Base-by-base conservation (phyloP, 2,329 filamentous ascomycete genomes). In the Triangularia setosa region DNA sequence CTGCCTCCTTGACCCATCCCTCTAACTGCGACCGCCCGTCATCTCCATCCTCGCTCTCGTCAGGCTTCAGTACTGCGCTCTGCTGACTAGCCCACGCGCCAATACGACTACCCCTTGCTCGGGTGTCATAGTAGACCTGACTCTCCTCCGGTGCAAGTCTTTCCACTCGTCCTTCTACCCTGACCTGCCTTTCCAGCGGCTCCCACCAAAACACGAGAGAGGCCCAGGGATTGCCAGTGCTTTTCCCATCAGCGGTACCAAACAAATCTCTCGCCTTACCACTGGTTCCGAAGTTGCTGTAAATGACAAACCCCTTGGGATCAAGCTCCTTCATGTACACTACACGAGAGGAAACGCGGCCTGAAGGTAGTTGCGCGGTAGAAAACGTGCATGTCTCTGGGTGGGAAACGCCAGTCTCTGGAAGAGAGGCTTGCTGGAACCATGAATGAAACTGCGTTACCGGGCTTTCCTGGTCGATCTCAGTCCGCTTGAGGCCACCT, bases 301-400 rank as follows among this genome's bases (percentile, higher is more conserved):
- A 99, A 58, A 99, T 83, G 53, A 98, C 92, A 78, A 96, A 99
- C 16, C 93, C 93, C 4, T 77, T 72, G 61, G 81, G 77, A 76
- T 98, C 93, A 24, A 98, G 87, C 81, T 98, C 95, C 79, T 99
- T 99, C 69, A 99, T 84, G 79, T 98, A 99, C 40, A 99, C 92
- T 70, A 92, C 84, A 65, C 95, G 91, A 3, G 91, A 89, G 56
- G 88, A 92, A 21, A 98, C 90, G 56, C 90, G 88, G 66, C 95
- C 95, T 0, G 87, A 90, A 1, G 94, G 94, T 4, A 98, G 84
- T 24, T 84, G 81, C 0, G 93, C 93, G 0, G 95, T 99, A 3
- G 93, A 90, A 1, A 99, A 83, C 1, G 90, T 93, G 73, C 92
- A 93, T 0, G 95, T 91, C 78, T 99, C 95, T 1, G 94, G 93